Evolutionary conservation across 805 yeast species (phyloP), one percentile per base, ranked within the genome.

Genomic region (Saturnispora dispora): DNA sequence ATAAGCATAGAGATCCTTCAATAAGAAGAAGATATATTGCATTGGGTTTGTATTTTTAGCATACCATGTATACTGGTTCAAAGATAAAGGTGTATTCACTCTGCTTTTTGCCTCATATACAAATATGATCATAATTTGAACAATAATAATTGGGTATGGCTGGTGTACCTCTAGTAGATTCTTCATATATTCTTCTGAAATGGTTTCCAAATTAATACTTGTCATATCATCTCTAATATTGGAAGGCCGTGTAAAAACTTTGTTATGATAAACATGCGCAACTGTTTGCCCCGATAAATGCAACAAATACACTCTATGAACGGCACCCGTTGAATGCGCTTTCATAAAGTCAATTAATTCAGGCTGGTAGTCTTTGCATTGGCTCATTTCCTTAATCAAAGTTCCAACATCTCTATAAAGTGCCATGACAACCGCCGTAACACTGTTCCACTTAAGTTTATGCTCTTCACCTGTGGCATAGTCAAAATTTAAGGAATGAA

Each of bases 341-440:
- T 87, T 70, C 64, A 88, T 23, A 97, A 98, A 91, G 4, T 83
- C 68, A 52, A 91, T 71, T 25, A 91, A 95, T 2, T 93, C 91
- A 54, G 84, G 67, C 2, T 53, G 37, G 36, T 51, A 53, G 33
- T 35, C 40, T 23, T 44, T 35, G 48, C 58, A 55, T 33, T 35
- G 45, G 5, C 50, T 32, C 4, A 55, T 55, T 45, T 55, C 56
- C 23, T 35, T 40, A 11, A 47, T 33, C n/a, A 55, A 25, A 3
- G 25, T 17, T 23, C 30, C 30, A 15, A 55, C 42, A 39, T 55
- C 56, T 36, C 47, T 45, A 37, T 55, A 55, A 22, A 55, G 43
- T 9, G 55, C 52, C 17, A 51, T 46, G 13, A 53, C 51, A n/a
- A 53, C 48, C 13, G 27, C 33, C 3, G 50, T 15, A 10, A 55